Conservation (phyloP, 805 yeast species). For the Teunomyces funiuensis region DNA sequence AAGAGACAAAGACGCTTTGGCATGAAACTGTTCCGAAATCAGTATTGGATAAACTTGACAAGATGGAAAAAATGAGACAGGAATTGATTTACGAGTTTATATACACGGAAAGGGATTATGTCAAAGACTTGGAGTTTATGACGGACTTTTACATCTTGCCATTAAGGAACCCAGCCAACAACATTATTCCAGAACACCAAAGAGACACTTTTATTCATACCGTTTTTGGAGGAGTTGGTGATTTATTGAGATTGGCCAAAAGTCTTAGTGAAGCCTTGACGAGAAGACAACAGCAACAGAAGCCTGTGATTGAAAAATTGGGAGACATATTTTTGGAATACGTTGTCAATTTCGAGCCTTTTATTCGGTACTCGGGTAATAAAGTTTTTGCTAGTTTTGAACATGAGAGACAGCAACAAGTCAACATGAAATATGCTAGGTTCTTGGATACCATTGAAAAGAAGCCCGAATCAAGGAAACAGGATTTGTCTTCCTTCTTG, state of each 20-base stretch:
- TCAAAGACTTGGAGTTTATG: conserved; percentile 88
- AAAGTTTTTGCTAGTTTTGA: conserved; percentile 94
- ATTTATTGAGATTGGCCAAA: conserved; percentile 79
- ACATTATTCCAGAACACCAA: conserved; percentile 83
- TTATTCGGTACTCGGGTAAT: conserved; percentile 89
- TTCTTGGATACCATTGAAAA: conserved; percentile 90
- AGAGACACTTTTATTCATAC: conserved; percentile 89
- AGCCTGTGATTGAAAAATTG: conserved; percentile 79
- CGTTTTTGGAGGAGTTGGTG: conserved; percentile 87
- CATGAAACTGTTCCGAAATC: conserved; percentile 85
- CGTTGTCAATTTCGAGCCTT: conserved; percentile 87
- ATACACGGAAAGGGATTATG: conserved; percentile 92
- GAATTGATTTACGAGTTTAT: conserved; percentile 93
- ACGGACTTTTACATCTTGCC: conserved; percentile 95
- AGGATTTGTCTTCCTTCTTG: conserved; percentile 88
- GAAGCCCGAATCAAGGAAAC: conserved; percentile 79
- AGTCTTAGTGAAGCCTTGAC: conserved; percentile 87
- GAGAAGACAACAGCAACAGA: conserved; percentile 74
- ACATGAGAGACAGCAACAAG: conserved; percentile 88
- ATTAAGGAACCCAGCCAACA: conserved; percentile 66
- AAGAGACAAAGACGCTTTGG: conserved; percentile 86
- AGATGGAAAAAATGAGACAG: conserved; percentile 86
- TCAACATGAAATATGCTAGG: conserved; percentile 87
- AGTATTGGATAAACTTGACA: conserved; percentile 74
- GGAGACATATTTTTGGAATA: conserved; percentile 86